phyloP scores from a whole-genome alignment of 2,329 filamentous ascomycete genomes.

The Diplocarpon mali region DNA sequence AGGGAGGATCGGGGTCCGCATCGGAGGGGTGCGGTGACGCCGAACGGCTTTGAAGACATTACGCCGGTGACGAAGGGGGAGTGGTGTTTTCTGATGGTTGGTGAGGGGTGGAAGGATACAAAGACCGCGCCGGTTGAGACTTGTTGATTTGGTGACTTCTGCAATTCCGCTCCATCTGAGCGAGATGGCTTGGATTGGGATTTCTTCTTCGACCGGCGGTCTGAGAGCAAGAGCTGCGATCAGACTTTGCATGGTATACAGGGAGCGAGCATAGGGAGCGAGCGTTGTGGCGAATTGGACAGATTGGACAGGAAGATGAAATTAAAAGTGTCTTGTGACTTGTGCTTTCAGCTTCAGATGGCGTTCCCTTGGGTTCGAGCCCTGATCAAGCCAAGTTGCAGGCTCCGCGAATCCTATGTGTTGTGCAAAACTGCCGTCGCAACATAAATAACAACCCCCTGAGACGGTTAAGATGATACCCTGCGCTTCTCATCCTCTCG shows the following conservation, averaged over 20 bases:
- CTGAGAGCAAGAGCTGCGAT: constrained; percentile 27
- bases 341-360: too few relatives aligned
- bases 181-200: background rate
- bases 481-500: too few relatives aligned
- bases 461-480: too few relatives aligned
- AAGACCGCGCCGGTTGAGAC: constrained; percentile 42
- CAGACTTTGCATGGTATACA: too few relatives aligned
- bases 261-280: background rate
- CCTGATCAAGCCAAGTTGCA: too few relatives aligned
- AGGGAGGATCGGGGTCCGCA: constrained; percentile 22
- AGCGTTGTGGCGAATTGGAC: too few relatives aligned
- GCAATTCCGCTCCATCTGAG: background rate
- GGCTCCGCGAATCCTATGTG: too few relatives aligned
- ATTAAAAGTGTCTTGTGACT: too few relatives aligned
- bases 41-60: constrained; percentile 50
- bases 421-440: too few relatives aligned
- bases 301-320: too few relatives aligned
- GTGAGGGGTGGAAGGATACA: constrained; percentile 32
- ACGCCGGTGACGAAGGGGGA: constrained; percentile 51
- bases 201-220: constrained; percentile 5
- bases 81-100: constrained; percentile 48
- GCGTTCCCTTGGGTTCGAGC: too few relatives aligned
- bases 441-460: too few relatives aligned
- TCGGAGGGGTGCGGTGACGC: constrained; percentile 40
- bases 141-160: constrained; percentile 27